These are phyloP conservation scores for Leishmania guyanensis DNA, from an alignment of 208 protist species.

Conservation along the genomic window DNA sequence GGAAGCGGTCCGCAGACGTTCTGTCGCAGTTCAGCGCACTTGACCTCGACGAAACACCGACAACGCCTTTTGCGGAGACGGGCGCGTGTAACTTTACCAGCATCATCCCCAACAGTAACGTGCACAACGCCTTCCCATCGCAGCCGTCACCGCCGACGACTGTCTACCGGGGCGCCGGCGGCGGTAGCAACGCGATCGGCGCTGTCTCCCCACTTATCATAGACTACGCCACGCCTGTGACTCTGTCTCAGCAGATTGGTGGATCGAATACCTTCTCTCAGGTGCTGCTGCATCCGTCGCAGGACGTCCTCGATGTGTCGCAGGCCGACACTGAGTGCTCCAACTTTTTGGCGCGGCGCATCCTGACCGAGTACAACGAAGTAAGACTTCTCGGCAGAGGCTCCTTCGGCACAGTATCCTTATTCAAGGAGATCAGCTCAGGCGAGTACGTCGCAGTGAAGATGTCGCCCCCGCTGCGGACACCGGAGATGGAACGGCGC, in stretches of 20 bases:
- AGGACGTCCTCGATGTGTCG: slow-evolving; percentile 67
- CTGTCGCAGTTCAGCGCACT: slow-evolving; percentile 76
- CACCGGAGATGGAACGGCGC: slow-evolving; percentile 41
- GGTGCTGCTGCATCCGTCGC: slow-evolving; percentile 44
- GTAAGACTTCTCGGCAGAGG: slow-evolving; percentile 76
- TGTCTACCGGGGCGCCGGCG: slow-evolving; percentile 1
- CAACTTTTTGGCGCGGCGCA: slow-evolving; percentile 65
- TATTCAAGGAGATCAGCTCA: slow-evolving; percentile 80
- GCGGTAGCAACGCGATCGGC: slow-evolving; percentile 1
- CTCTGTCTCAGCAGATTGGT: slow-evolving; percentile 35
- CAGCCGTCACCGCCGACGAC: slow-evolving; percentile 27
- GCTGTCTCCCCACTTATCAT: slow-evolving; percentile 30
- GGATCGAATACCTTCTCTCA: slow-evolving; percentile 32
- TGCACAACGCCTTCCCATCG: slow-evolving; percentile 19
- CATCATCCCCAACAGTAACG: slow-evolving; percentile 1
- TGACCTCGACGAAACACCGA: slow-evolving; percentile 56
- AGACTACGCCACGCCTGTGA: slow-evolving; percentile 38
- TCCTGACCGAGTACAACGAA: slow-evolving; percentile 84
- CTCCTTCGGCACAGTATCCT: slow-evolving; percentile 73
- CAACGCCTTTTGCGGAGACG: slow-evolving; percentile 24
- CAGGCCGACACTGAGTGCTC: slow-evolving; percentile 84
- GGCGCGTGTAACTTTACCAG: slow-evolving; percentile 14
- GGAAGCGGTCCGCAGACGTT: slow-evolving; percentile 65
- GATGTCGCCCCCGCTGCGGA: slow-evolving; percentile 52
- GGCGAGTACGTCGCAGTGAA: slow-evolving; percentile 81